Conservation (phyloP, 495 filamentous ascomycete species). For the Articulospora tetracladia region DNA sequence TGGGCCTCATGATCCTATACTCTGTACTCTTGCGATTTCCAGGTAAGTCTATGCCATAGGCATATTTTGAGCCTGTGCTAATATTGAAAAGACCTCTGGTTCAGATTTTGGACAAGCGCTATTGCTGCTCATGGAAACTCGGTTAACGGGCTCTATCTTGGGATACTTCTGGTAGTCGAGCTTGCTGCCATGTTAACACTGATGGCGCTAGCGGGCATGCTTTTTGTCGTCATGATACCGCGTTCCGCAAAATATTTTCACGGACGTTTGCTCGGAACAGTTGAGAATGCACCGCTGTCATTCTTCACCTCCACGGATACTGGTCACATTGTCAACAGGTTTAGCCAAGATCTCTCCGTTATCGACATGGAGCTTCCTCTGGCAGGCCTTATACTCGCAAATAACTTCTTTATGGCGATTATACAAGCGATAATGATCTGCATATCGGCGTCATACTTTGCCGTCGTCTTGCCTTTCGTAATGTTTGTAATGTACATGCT, state of each 20-base stretch:
- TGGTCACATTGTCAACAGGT: slow-evolving; percentile 19
- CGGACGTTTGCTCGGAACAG: slow-evolving; percentile 20
- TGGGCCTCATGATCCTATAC: slow-evolving; percentile 4
- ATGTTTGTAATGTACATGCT: neutral
- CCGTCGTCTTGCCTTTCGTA: slow-evolving; percentile 33
- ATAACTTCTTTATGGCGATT: neutral
- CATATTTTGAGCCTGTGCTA: neutral
- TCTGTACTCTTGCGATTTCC: slow-evolving; percentile 4
- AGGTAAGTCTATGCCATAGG: neutral
- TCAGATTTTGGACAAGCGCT: slow-evolving; percentile 9
- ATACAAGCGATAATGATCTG: slow-evolving; percentile 16
- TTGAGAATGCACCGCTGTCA: slow-evolving; percentile 22
- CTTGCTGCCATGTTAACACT: slow-evolving; percentile 17
- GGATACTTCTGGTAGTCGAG: slow-evolving; percentile 24
- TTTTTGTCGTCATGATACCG: slow-evolving; percentile 15
- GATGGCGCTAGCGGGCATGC: slow-evolving; percentile 2
- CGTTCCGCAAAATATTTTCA: slow-evolving; percentile 21
- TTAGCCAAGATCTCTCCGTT: slow-evolving; percentile 27
- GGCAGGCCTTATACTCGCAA: slow-evolving; percentile 5
- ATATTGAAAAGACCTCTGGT: slow-evolving; percentile 2
- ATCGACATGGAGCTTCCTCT: slow-evolving; percentile 27
- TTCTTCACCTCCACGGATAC: slow-evolving; percentile 28
- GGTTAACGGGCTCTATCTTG: slow-evolving; percentile 26
- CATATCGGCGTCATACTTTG: slow-evolving; percentile 23
- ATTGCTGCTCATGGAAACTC: slow-evolving; percentile 26